Evolutionary conservation across 2,329 filamentous ascomycete genomes (phyloP), one percentile per base, ranked within the genome.

Genomic region (Epichloe coenophiala): DNA sequence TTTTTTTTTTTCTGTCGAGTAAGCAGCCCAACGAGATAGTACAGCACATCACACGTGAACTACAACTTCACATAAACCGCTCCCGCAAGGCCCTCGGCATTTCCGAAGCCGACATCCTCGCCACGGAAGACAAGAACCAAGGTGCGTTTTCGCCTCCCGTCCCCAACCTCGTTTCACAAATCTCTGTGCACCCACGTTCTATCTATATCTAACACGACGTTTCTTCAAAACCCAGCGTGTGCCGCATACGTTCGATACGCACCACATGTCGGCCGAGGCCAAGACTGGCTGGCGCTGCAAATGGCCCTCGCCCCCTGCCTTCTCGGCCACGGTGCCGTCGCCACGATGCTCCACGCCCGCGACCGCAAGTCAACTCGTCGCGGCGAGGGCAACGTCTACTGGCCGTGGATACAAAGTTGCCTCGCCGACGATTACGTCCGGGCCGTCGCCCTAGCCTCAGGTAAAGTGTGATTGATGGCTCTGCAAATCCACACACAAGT

Each of bases 381-480:
- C 39, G 73, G 35, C 11, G 50, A 84, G 12, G 79, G 72, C 0
- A 94, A 91, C 63, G 73, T 69, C 17, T 97, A 95, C 69, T 93
- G 86, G 84, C 77, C 81, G 44, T 97, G 91, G 91, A 88, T 97
- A 57, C 75, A 90, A 62, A 94, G 88, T 61, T 97, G 96, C 62
- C 78, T 86, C 15, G 85, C 83, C 2, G 82, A 87, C 1, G 86
- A 93, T 63, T 96, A 95, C 57, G 68, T 73, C 1, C 73, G 81
- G 54, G 86, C 87, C 5, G 86, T 94, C 49, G 72, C 72, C 55
- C 73, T 80, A 3, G 88, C 87, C 21, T 80, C 76, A 50, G 80
- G 86, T 88, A 69, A 69, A 66, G 76, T 17, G 38, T 27, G 27
- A 17, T 31, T 3, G 13, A 37, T 31, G 4, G 8, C 23, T 40